phyloP scores from a whole-genome alignment of 2,329 filamentous ascomycete species.

The Ascochyta rabiei region DNA sequence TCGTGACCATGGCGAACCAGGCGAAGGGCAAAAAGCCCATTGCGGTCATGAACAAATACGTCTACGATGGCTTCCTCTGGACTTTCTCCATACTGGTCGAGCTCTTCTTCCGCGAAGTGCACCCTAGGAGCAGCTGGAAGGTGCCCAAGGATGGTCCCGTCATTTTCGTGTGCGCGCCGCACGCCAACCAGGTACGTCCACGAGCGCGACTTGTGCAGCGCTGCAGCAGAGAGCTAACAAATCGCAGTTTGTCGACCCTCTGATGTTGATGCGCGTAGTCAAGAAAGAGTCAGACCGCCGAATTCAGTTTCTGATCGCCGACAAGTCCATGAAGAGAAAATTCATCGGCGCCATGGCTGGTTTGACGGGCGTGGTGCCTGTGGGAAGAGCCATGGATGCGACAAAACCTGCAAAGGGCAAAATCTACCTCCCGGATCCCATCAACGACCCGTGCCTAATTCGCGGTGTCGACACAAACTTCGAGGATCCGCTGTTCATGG shows the following conservation, averaged over 20 bases:
- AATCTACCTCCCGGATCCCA: conserved; percentile 87
- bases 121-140: conserved; percentile 93
- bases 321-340: conserved; percentile 87
- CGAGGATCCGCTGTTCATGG: conserved; percentile 57
- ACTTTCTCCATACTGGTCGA: conserved; percentile 83
- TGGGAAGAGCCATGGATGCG: conserved; percentile 87
- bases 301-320: conserved; percentile 90
- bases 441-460: conserved; percentile 81
- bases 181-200: conserved; percentile 70
- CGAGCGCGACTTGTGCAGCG: background rate
- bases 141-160: conserved; percentile 87
- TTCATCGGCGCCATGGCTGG: conserved; percentile 89
- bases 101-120: conserved; percentile 97
- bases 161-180: conserved; percentile 94
- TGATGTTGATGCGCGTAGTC: conserved; percentile 90
- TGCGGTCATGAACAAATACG: conserved; percentile 69
- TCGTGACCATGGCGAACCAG: conserved; percentile 22
- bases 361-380: conserved; percentile 87
- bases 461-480: conserved; percentile 85
- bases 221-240: conserved; percentile 15
- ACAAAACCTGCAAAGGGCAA: conserved; percentile 79
- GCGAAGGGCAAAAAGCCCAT: conserved; percentile 42
- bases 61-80: conserved; percentile 80
- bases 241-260: conserved; percentile 85
- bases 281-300: conserved; percentile 85